Evolutionary conservation across 2,329 filamentous ascomycete species (phyloP).

Genomic region (Diaporthe aspalathi): DNA sequence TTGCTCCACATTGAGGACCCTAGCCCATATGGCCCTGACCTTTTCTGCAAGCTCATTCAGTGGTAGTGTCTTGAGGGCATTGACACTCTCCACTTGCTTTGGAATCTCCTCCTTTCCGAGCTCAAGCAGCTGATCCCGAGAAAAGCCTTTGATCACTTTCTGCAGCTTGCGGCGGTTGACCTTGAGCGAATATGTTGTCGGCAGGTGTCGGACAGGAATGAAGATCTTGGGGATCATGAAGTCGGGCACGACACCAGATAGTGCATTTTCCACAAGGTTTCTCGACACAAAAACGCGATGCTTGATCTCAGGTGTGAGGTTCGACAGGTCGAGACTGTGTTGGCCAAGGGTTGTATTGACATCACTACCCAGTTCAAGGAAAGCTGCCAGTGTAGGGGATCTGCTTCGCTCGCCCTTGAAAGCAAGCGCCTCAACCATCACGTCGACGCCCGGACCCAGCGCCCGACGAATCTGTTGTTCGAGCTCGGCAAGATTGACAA

Average conservation of each 20-base stretch:
- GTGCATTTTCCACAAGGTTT: conserved; percentile 55
- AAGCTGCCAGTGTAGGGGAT: conserved; percentile 57
- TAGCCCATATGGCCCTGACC: conserved; percentile 62
- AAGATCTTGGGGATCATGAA: conserved; percentile 61
- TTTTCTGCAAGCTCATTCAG: conserved; percentile 59
- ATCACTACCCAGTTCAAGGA: conserved; percentile 59
- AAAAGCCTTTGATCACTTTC: conserved; percentile 55
- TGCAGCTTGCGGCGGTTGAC: conserved; percentile 61
- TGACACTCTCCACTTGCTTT: conserved; percentile 49
- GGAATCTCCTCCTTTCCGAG: conserved; percentile 54
- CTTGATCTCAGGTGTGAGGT: conserved; percentile 53
- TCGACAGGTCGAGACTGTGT: conserved; percentile 50
- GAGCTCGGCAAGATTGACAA: conserved; percentile 56
- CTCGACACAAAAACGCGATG: conserved; percentile 58
- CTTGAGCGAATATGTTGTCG: conserved; percentile 62
- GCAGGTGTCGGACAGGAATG: conserved; percentile 60
- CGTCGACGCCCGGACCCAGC: conserved; percentile 59
- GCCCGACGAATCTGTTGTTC: conserved; percentile 60
- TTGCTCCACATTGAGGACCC: conserved; percentile 54
- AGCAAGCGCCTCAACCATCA: conserved; percentile 60
- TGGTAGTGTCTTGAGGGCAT: conserved; percentile 57
- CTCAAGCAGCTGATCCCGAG: conserved; percentile 56
- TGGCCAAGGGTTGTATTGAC: conserved; percentile 47
- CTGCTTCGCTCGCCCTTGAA: conserved; percentile 55
- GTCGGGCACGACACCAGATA: conserved; percentile 53